These are phyloP conservation scores for Colletotrichum lindemuthianum DNA, from an alignment of 2,329 filamentous ascomycete species.

Conservation along the genomic window DNA sequence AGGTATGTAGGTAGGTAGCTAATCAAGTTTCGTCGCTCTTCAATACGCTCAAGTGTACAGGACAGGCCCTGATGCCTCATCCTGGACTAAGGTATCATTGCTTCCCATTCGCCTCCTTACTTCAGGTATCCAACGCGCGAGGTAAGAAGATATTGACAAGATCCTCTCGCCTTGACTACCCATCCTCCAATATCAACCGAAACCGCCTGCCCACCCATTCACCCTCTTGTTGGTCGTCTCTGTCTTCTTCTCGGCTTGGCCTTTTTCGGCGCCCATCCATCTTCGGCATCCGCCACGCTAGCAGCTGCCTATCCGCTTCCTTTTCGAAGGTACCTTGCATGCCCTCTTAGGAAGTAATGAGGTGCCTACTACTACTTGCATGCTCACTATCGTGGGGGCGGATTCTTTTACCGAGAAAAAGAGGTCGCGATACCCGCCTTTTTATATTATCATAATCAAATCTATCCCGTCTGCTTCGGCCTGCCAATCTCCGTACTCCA, in stretches of 20 bases:
- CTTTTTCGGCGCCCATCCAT: too few species aligned
- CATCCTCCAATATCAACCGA: neutral
- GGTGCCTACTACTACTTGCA: too few species aligned
- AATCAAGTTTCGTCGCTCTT: too few species aligned
- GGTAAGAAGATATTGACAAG: too few species aligned
- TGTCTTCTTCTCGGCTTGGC: too few species aligned
- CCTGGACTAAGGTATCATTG: neutral
- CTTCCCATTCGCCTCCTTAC: neutral
- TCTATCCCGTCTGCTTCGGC: slow-evolving; percentile 15
- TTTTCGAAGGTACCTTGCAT: neutral
- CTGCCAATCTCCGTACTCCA: slow-evolving; percentile 30
- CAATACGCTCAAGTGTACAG: too few species aligned
- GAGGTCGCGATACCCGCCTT: slow-evolving; percentile 30
- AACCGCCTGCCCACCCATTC: too few species aligned
- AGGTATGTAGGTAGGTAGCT: too few species aligned
- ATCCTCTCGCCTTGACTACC: neutral
- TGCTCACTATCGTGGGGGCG: neutral
- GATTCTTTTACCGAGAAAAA: neutral
- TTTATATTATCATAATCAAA: slow-evolving; percentile 31
- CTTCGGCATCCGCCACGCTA: too few species aligned
- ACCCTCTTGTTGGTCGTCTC: too few species aligned
- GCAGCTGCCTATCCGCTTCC: neutral
- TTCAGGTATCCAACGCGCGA: neutral
- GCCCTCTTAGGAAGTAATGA: too few species aligned
- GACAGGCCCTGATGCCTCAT: neutral